Base-by-base conservation (phyloP, 305 asterid species). In the Fraxinus sp. region DNA sequence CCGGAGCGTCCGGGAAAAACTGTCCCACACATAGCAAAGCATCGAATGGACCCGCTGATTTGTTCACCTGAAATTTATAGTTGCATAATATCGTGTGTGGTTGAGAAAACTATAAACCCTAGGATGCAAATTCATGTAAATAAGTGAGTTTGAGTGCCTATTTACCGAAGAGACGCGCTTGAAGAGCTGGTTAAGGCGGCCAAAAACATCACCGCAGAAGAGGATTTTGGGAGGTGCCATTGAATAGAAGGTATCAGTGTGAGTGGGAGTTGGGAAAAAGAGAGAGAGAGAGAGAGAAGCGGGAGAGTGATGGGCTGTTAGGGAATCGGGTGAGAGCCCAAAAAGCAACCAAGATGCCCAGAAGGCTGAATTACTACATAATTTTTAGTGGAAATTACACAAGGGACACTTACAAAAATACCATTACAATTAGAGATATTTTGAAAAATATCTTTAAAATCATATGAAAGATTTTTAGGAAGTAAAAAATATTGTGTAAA, bases 1-100 rank as follows among this genome's bases (percentile, higher is more conserved):
- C 99, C 26, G 91, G 81, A 0, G 93, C 71, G 39, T 91, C 93
- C 52, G 98, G 99, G 66, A 94, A 96, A 85, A 94, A 96, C 86
- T 96, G 99, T 3, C 98, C 99, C 30, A 96, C 99, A 77, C 98
- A 96, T 26, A 96, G 87, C 83, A 96, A 87, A 46, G 97, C 98
- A 83, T 94, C 98, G 82, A 96, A 96, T 33, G 99, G 98, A 79
- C 99, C 99, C 66, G 99, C 96, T 82, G 98, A 89, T 84, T 94
- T 96, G 87, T 91, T 94, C 87, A 96, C 99, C 99, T 96, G 89
- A 83, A 89, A 73, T 68, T 80, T 49, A 43, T 24, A 49, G 24
- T n/a, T 1, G 39, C 39, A 76, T 26, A 77, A 77, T 26, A 62
- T 10, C 4, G 36, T 71, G 72, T 36, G 22, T 81, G 59, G 75